These are phyloP conservation scores for Solanum arcanum DNA, from an alignment of 257 asterid species.

Conservation along the genomic window DNA sequence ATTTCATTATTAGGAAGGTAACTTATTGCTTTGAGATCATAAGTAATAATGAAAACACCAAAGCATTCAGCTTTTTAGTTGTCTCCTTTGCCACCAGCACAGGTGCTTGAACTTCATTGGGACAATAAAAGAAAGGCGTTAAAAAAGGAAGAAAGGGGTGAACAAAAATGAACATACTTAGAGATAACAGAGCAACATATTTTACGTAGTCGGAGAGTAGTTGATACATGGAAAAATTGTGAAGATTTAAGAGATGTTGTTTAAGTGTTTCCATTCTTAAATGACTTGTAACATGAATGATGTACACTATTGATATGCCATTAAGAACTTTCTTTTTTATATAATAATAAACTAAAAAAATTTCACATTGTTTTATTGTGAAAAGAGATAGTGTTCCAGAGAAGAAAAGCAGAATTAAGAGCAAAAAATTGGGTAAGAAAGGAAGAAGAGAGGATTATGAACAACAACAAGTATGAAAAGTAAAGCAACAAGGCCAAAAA, in stretches of 20 bases:
- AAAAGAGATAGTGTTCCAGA: constrained; percentile 21
- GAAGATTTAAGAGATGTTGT: constrained; percentile 28
- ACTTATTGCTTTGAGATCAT: too few relatives aligned
- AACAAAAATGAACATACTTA: constrained; percentile 24
- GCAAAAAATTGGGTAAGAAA: constrained; percentile 6
- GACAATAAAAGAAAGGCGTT: not conserved
- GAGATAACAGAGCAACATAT: constrained; percentile 58
- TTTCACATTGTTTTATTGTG: not conserved
- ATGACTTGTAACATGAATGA: too few relatives aligned
- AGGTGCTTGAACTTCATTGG: constrained; percentile 31
- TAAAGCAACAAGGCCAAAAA: constrained; percentile 17
- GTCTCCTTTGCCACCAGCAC: not conserved
- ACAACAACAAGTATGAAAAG: constrained; percentile 21
- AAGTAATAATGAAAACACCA: too few relatives aligned
- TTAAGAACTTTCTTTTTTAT: too few relatives aligned
- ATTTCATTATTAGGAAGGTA: too few relatives aligned
- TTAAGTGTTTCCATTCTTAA: not conserved
- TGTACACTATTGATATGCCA: too few relatives aligned
- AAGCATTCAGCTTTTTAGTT: not conserved
- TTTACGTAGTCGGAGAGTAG: constrained; percentile 20
- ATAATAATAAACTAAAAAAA: too few relatives aligned
- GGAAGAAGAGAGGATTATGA: constrained; percentile 22
- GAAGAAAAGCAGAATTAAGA: constrained; percentile 16
- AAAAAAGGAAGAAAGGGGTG: not conserved
- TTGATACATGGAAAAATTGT: constrained; percentile 21